phyloP scores from a whole-genome alignment of 2,329 filamentous ascomycete genomes.

The Pleurostoma richardsiae region DNA sequence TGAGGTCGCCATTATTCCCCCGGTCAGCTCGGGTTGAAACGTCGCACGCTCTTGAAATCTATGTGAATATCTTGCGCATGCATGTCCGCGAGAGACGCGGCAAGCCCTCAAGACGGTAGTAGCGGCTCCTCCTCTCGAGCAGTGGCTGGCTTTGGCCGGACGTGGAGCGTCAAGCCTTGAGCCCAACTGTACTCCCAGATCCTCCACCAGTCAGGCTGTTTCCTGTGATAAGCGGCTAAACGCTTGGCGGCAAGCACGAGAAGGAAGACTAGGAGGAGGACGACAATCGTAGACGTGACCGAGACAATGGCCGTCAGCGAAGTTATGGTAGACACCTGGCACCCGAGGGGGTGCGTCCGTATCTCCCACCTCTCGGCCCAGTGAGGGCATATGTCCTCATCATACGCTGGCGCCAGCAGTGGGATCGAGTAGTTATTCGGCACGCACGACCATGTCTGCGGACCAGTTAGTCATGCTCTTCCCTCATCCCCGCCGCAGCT shows the following conservation, averaged over 20 bases:
- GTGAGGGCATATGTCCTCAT: constrained; percentile 47
- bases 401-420: constrained; percentile 43
- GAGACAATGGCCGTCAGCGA: constrained; percentile 27
- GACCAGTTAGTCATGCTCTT: constrained; percentile 1
- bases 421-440: constrained; percentile 41
- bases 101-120: constrained; percentile 9
- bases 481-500: neutral
- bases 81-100: constrained; percentile 1
- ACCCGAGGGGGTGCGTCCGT: constrained; percentile 30
- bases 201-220: constrained; percentile 14
- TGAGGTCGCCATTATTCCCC: constrained; percentile 83
- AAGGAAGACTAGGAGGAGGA: constrained; percentile 16
- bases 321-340: constrained; percentile 36
- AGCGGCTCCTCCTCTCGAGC: constrained; percentile 12
- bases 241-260: constrained; percentile 7
- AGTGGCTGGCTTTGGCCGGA: neutral
- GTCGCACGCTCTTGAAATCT: neutral
- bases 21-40: constrained; percentile 74
- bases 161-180: neutral
- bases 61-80: constrained; percentile 4
- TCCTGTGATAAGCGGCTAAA: constrained; percentile 7
- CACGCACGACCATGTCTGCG: constrained; percentile 47
- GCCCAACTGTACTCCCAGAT: constrained; percentile 7
- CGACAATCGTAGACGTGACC: constrained; percentile 22
- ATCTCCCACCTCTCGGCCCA: constrained; percentile 40